Base-by-base conservation (phyloP, 768 basidiomycete genomes). In the Lactifluus piperatus region DNA sequence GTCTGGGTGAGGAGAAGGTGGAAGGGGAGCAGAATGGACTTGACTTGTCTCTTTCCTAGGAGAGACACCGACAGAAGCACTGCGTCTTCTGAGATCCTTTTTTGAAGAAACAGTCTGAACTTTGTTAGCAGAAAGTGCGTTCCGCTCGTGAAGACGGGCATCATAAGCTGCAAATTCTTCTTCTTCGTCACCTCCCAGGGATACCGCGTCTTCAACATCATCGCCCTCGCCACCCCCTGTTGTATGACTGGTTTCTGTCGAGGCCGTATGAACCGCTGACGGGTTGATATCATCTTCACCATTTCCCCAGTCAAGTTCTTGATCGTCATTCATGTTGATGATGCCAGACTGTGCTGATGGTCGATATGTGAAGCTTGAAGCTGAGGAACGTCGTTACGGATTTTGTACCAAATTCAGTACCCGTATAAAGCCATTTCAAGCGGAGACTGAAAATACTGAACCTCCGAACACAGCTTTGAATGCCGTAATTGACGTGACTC, bases 241-340 rank as follows among this genome's bases (percentile, higher is more conserved):
- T 14, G 27, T 37, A 59, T 27, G 10, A 27, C 18, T 20, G 71
- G 61, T 27, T 63, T 61, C 54, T 58, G 65, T 37, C 65, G 53
- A 66, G 56, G 46, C 48, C n/a, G 30, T 55, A 32, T 61, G 45
- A 32, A 55, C 26, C 48, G 56, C 56, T 59, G 60, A 57, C 29
- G 54, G 56, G 64, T 64, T 49, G 22, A 53, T 7, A 51, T 74
- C 75, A 49, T 79, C 78, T 45, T 79, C 79, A 18, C 78, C 78
- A 57, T 79, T 74, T 4, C 78, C 78, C 88, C 88, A 90, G 73
- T 90, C 88, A 41, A 80, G 71, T 67, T 89, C 87, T 29, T 71
- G 75, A 53, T 88, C 86, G 67, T 86, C 84, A 63, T 79, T 81
- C 83, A 86, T 84, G 62, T 57, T 65, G 58, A 55, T 64, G 59